These are phyloP conservation scores for Xanthoconium stramineum DNA, from an alignment of 768 basidiomycete genomes.

Conservation along the genomic window DNA sequence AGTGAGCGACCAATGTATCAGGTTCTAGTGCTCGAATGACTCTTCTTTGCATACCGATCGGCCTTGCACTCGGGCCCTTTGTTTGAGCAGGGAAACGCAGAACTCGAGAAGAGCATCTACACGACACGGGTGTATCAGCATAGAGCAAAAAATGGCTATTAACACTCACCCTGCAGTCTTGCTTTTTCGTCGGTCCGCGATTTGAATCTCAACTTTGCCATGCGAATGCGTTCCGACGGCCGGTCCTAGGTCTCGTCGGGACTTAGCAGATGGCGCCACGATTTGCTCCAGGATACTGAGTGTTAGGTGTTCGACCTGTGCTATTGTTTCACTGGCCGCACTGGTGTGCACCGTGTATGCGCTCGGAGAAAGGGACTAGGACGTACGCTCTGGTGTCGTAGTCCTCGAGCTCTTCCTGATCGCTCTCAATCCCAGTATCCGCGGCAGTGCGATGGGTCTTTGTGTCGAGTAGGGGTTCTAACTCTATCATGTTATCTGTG, in stretches of 20 bases:
- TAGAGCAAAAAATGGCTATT: background rate
- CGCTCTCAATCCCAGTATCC: conserved; percentile 1
- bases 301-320: conserved; percentile 29
- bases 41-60: conserved; percentile 36
- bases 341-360: background rate
- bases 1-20: background rate
- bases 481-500: background rate
- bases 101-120: conserved; percentile 20
- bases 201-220: conserved; percentile 31
- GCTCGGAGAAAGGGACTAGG: background rate
- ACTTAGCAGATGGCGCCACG: conserved; percentile 11
- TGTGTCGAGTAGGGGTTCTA: background rate
- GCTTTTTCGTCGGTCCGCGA: conserved; percentile 37
- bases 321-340: conserved; percentile 21
- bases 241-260: background rate
- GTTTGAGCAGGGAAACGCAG: conserved; percentile 38
- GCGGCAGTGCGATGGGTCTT: background rate
- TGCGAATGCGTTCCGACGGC: background rate
- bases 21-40: background rate
- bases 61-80: conserved; percentile 35
- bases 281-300: conserved; percentile 34
- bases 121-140: background rate
- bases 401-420: conserved; percentile 13
- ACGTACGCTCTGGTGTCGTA: conserved; percentile 7
- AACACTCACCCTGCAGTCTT: conserved; percentile 28